Evolutionary conservation across 257 asterid species (phyloP).

Genomic region (Capsicum rhomboideum): DNA sequence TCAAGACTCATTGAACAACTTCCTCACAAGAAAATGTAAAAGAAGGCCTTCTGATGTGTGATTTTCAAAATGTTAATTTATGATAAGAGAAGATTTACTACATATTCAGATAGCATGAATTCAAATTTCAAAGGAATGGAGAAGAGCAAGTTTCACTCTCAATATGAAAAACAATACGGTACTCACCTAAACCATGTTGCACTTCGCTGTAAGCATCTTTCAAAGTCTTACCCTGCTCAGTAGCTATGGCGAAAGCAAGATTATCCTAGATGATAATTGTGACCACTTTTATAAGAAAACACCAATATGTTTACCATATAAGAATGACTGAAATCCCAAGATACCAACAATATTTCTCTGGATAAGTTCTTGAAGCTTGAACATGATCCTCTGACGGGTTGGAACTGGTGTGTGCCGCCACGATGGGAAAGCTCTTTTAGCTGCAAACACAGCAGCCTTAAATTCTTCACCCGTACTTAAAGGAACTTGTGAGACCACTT

Average conservation of each 20-base stretch:
- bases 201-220: constrained; percentile 97
- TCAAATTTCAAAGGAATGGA: constrained; percentile 12
- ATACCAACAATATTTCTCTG: constrained; percentile 64
- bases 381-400: constrained; percentile 71
- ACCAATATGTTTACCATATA: neutral
- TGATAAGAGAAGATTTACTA: neutral
- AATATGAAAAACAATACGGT: neutral
- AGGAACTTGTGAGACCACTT: constrained; percentile 83
- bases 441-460: constrained; percentile 76
- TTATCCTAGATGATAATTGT: constrained; percentile 51
- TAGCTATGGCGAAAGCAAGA: constrained; percentile 69
- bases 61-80: neutral
- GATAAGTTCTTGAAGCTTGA: constrained; percentile 85
- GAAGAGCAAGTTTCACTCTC: neutral
- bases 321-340: neutral
- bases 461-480: constrained; percentile 78
- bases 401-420: constrained; percentile 83
- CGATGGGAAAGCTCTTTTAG: constrained; percentile 67
- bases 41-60: neutral
- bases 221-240: constrained; percentile 87
- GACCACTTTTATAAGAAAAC: constrained; percentile 6
- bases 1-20: neutral
- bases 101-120: neutral
- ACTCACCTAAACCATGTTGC: constrained; percentile 85
- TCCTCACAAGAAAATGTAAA: neutral